Conservation (phyloP, 164 flowering plant species). For the Platanus orientalis region DNA sequence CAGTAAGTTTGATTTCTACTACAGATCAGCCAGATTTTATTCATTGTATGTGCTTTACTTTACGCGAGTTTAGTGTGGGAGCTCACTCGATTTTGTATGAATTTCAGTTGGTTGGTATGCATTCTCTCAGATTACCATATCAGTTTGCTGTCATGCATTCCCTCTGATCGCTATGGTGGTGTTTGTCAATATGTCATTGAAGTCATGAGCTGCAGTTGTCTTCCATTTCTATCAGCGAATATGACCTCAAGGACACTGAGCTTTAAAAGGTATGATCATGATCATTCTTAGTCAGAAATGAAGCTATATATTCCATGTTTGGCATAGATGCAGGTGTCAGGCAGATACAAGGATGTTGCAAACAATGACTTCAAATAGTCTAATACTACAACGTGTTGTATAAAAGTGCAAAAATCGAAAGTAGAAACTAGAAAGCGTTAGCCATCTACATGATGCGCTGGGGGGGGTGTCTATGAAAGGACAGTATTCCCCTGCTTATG, state of each 20-base stretch:
- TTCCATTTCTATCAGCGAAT: constrained; percentile 13
- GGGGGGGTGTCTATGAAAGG: too few species aligned
- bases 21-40: neutral
- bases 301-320: too few species aligned
- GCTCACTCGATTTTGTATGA: neutral
- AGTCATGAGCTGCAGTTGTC: constrained; percentile 36
- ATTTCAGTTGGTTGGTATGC: neutral
- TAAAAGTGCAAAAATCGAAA: too few species aligned
- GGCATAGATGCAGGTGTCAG: too few species aligned
- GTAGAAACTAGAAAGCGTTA: too few species aligned
- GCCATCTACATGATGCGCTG: too few species aligned
- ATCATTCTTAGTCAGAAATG: neutral
- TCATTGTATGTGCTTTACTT: neutral
- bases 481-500: too few species aligned
- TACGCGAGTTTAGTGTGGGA: neutral
- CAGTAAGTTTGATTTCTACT: constrained; percentile 13
- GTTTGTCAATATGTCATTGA: constrained; percentile 16
- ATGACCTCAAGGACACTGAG: constrained; percentile 2
- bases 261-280: constrained; percentile 7
- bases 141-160: constrained; percentile 21
- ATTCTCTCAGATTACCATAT: neutral
- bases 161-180: constrained; percentile 18
- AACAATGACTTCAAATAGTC: too few species aligned
- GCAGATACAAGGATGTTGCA: too few species aligned
- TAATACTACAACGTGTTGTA: too few species aligned